Conservation (phyloP, 2,329 filamentous ascomycete species). For the Elsinoe fawcettii region DNA sequence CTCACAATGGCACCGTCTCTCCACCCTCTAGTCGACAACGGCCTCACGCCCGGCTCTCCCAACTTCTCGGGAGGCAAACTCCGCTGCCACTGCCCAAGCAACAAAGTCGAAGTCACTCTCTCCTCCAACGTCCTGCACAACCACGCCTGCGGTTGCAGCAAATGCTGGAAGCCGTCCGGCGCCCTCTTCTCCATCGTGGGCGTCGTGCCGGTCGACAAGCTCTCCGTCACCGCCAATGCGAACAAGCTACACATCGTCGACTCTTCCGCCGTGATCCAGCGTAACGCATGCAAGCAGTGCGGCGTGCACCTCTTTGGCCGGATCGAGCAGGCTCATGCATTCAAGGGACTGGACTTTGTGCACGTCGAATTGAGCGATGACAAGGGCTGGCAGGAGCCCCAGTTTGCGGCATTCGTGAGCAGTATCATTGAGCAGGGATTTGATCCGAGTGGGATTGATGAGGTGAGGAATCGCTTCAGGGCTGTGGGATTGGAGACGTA, state of each 20-base stretch:
- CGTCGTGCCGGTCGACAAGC: constrained; percentile 49
- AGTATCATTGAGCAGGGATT: constrained; percentile 63
- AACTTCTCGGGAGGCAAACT: constrained; percentile 54
- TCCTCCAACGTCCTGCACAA: constrained; percentile 56
- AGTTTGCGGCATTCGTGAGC: constrained; percentile 61
- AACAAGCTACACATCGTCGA: constrained; percentile 53
- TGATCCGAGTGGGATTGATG: constrained; percentile 46
- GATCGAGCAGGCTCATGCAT: constrained; percentile 57
- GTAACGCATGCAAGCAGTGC: constrained; percentile 54
- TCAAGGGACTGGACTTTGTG: constrained; percentile 63
- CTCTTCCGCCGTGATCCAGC: constrained; percentile 49
- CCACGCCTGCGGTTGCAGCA: constrained; percentile 64
- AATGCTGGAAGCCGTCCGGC: constrained; percentile 62
- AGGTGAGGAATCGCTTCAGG: constrained; percentile 48
- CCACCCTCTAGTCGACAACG: constrained; percentile 57
- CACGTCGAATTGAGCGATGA: constrained; percentile 54
- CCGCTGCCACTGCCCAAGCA: constrained; percentile 50
- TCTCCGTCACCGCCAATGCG: constrained; percentile 51
- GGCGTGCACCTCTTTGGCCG: constrained; percentile 57
- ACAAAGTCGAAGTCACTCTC: constrained; percentile 53
- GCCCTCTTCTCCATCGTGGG: constrained; percentile 58
- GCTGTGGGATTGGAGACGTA: constrained; percentile 53
- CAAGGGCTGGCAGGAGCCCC: constrained; percentile 63
- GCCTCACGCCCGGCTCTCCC: constrained; percentile 48
- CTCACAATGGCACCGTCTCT: constrained; percentile 36